A percentile compares a stretch with the other conserved stretches of the same genome.
Conservation (phyloP, 2,329 filamentous ascomycete genomes). For the Diplocarpon mali region DNA sequence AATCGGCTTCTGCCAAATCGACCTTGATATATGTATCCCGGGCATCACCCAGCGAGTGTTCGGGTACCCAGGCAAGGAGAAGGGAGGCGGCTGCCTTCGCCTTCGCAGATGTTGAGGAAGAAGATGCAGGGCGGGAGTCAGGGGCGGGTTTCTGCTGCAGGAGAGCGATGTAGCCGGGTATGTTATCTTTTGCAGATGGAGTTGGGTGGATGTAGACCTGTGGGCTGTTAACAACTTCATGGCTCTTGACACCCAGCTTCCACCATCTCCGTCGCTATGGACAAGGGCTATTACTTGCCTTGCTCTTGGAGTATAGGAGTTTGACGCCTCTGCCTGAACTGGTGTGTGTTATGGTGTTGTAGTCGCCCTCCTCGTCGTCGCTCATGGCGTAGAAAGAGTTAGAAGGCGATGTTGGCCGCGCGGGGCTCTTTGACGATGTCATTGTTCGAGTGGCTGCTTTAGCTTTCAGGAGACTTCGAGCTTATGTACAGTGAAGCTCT, state of each 20-base stretch:
- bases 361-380: slow-evolving; percentile 91
- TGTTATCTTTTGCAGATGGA: slow-evolving; percentile 89
- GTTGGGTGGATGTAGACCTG: slow-evolving; percentile 95
- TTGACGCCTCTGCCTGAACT: slow-evolving; percentile 77
- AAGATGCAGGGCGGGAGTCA: slow-evolving; percentile 21
- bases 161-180: slow-evolving; percentile 84
- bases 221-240: slow-evolving; percentile 13
- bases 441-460: slow-evolving; percentile 9
- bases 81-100: slow-evolving; percentile 56
- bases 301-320: slow-evolving; percentile 91
- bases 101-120: slow-evolving; percentile 31
- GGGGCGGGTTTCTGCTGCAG: slow-evolving; percentile 69
- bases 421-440: slow-evolving; percentile 22
- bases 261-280: not conserved
- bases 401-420: slow-evolving; percentile 53
- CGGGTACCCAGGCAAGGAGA: slow-evolving; percentile 86
- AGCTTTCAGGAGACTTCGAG: not conserved
- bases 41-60: slow-evolving; percentile 75
- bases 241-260: slow-evolving; percentile 2
- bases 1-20: slow-evolving; percentile 71
- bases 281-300: slow-evolving; percentile 42
- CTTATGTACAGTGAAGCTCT: not conserved
- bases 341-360: slow-evolving; percentile 82
- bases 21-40: slow-evolving; percentile 91
- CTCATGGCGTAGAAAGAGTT: slow-evolving; percentile 92